phyloP scores from a whole-genome alignment of 73 alveolate species.

The Durusdinium trenchii region DNA sequence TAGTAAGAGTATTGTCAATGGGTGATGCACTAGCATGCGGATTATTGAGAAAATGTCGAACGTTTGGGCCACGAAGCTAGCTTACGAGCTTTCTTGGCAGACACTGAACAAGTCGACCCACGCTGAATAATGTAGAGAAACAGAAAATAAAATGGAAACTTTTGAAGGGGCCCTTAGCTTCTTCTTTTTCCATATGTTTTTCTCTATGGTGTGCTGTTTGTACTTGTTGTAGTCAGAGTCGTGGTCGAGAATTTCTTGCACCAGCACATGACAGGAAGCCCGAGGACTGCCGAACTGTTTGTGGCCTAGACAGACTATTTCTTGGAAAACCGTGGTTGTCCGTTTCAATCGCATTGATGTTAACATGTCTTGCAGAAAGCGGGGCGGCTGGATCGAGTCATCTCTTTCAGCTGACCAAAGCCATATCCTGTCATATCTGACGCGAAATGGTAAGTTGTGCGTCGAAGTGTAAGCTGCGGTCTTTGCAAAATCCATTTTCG shows the following conservation, averaged over 20 bases:
- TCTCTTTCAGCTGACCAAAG: too few relatives aligned
- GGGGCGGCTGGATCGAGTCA: neutral
- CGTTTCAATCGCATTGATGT: neutral
- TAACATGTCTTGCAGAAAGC: neutral
- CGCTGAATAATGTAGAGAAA: neutral
- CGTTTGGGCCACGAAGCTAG: too few relatives aligned
- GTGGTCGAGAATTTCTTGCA: neutral
- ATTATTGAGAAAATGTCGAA: too few relatives aligned
- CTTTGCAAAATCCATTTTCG: too few relatives aligned
- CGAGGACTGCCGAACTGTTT: slow-evolving; percentile 83
- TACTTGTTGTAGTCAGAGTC: neutral
- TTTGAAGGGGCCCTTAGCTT: neutral
- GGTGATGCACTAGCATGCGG: too few relatives aligned
- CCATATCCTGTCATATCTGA: neutral
- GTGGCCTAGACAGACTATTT: slow-evolving; percentile 1
- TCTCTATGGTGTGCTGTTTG: too few relatives aligned
- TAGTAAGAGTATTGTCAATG: too few relatives aligned
- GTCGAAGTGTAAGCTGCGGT: too few relatives aligned
- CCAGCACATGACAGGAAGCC: slow-evolving; percentile 47
- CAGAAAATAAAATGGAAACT: neutral
- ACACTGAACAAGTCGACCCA: neutral
- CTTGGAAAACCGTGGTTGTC: neutral
- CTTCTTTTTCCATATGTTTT: too few relatives aligned
- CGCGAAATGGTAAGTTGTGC: neutral
- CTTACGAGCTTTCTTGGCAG: too few relatives aligned